A percentile compares a stretch with the other conserved stretches of the same genome.
phyloP scores from a whole-genome alignment of 768 basidiomycete species.

The Tricholoma terreum region DNA sequence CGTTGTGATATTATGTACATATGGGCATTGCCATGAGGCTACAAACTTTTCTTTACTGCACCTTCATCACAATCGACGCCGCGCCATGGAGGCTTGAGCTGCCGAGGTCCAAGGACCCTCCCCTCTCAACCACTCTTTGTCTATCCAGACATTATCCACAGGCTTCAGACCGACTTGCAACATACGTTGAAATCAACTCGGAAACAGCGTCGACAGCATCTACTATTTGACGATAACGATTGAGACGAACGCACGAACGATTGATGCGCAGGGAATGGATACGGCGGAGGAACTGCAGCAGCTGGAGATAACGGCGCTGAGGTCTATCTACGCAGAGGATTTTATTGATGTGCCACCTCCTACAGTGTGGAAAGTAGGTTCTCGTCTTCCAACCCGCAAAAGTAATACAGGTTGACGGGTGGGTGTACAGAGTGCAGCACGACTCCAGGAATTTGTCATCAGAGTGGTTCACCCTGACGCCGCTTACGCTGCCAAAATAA shows the following conservation, averaged over 20 bases:
- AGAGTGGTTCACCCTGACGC: constrained; percentile 70
- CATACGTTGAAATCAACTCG: constrained; percentile 6
- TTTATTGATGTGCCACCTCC: constrained; percentile 72
- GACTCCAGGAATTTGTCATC: constrained; percentile 75
- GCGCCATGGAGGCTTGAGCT: constrained; percentile 71
- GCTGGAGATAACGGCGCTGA: constrained; percentile 72
- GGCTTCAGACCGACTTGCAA: constrained; percentile 11
- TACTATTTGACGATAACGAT: constrained; percentile 15
- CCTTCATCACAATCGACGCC: constrained; percentile 9
- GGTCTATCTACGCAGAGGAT: constrained; percentile 78
- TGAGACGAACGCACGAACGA: background rate
- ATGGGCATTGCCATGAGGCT: too few species aligned
- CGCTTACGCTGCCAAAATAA: constrained; percentile 50
- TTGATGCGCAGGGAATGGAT: constrained; percentile 49
- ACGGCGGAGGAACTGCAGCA: constrained; percentile 63
- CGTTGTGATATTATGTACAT: too few species aligned
- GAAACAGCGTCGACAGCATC: constrained; percentile 18
- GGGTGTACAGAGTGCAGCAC: constrained; percentile 54
- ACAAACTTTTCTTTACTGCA: too few species aligned
- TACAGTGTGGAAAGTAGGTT: constrained; percentile 79
- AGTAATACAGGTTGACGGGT: constrained; percentile 5
- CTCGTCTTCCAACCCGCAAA: background rate
- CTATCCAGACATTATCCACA: constrained; percentile 15
- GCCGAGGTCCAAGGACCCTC: constrained; percentile 70
- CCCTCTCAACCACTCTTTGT: constrained; percentile 51